Conservation (phyloP, 768 basidiomycete species). For the Auriscalpium vulgare region DNA sequence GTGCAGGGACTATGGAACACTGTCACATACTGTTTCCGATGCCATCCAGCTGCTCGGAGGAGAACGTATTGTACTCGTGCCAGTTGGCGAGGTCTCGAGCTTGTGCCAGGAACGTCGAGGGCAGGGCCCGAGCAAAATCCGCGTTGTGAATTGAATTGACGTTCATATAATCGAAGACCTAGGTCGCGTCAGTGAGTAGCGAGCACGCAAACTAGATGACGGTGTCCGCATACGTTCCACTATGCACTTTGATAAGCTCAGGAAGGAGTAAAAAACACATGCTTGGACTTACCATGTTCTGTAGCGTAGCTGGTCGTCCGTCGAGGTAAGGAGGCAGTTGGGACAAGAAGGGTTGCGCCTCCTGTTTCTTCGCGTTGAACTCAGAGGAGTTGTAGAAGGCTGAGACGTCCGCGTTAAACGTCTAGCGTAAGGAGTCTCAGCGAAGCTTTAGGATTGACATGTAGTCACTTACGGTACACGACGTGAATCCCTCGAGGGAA, state of each 20-base stretch:
- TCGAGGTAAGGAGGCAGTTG: slow-evolving; percentile 45
- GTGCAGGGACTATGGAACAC: neutral
- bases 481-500: slow-evolving; percentile 59
- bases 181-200: neutral
- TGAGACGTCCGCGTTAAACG: slow-evolving; percentile 27
- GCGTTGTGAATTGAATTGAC: slow-evolving; percentile 62
- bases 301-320: slow-evolving; percentile 40
- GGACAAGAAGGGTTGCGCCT: slow-evolving; percentile 40
- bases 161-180: slow-evolving; percentile 72
- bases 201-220: no score
- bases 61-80: slow-evolving; percentile 68
- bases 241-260: slow-evolving; percentile 10
- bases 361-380: slow-evolving; percentile 38
- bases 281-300: slow-evolving; percentile 48
- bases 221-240: slow-evolving; percentile 36
- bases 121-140: slow-evolving; percentile 40
- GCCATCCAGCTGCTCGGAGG: slow-evolving; percentile 38
- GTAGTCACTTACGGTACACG: slow-evolving; percentile 38
- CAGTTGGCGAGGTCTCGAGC: slow-evolving; percentile 59
- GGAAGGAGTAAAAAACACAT: neutral
- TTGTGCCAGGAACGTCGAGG: slow-evolving; percentile 41
- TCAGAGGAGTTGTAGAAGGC: slow-evolving; percentile 46
- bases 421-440: slow-evolving; percentile 6
- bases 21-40: slow-evolving; percentile 51
- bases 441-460: neutral